Evolutionary conservation across 2,329 filamentous ascomycete genomes (phyloP).

Genomic region (Cadophora gregata): DNA sequence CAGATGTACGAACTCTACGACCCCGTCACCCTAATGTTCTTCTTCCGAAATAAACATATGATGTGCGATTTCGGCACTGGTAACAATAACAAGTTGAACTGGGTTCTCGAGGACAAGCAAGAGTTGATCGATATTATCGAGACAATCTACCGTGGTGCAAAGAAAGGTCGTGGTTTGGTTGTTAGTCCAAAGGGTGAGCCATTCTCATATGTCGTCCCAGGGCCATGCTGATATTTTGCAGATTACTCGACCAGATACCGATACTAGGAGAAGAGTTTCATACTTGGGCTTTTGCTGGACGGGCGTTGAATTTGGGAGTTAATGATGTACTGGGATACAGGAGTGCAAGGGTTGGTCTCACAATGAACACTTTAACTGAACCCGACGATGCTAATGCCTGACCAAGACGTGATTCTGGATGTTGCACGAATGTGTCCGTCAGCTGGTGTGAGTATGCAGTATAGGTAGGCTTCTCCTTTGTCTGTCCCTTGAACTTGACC

Average conservation of each 20-base stretch:
- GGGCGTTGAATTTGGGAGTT: constrained; percentile 19
- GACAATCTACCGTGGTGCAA: constrained; percentile 97
- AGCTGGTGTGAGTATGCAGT: no score
- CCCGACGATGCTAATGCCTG: constrained; percentile 34
- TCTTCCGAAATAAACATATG: constrained; percentile 99
- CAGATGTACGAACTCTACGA: constrained; percentile 95
- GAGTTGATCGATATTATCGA: constrained; percentile 98
- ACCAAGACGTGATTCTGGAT: constrained; percentile 28
- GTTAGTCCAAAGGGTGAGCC: constrained; percentile 81
- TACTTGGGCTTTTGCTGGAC: background rate
- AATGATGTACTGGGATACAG: constrained; percentile 5
- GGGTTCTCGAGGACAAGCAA: constrained; percentile 96
- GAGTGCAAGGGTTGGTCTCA: constrained; percentile 48
- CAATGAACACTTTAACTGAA: constrained; percentile 34
- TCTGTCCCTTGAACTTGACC: no score
- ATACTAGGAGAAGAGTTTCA: constrained; percentile 53
- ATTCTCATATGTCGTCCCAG: background rate
- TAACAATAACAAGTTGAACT: constrained; percentile 98
- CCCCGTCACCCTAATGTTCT: constrained; percentile 94
- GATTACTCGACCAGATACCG: constrained; percentile 72
- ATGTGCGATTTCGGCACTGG: constrained; percentile 98
- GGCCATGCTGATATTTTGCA: constrained; percentile 26
- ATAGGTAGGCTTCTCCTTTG: background rate
- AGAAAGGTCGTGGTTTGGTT: constrained; percentile 95
- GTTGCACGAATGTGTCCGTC: background rate